phyloP scores from a whole-genome alignment of 176 grass and related monocot species.

The Musa beccarii region DNA sequence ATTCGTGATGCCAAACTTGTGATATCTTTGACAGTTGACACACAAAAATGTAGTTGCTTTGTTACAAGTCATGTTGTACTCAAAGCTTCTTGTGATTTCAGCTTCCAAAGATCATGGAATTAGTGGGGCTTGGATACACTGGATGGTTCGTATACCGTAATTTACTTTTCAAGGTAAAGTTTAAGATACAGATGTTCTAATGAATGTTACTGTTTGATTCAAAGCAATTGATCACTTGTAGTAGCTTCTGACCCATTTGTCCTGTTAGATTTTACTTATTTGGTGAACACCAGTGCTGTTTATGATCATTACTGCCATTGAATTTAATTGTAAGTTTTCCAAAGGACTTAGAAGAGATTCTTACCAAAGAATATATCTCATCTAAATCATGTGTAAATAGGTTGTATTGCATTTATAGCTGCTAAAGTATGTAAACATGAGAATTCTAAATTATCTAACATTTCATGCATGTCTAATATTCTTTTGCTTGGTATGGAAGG shows the following conservation, averaged over 20 bases:
- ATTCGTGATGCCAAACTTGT: no score
- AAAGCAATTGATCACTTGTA: neutral
- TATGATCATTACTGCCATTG: neutral
- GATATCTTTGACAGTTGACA: no score
- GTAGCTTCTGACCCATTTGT: neutral
- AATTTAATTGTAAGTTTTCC: neutral
- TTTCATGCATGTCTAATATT: no score
- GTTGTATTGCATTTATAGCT: no score
- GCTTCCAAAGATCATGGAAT: constrained; percentile 90
- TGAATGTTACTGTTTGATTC: neutral
- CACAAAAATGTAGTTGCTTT: no score
- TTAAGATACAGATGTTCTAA: neutral
- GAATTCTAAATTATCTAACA: no score
- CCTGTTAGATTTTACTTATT: neutral
- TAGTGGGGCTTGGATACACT: constrained; percentile 92
- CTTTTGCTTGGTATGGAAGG: no score
- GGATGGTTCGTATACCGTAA: constrained; percentile 98
- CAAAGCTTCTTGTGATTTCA: constrained; percentile 25
- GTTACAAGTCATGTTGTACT: neutral
- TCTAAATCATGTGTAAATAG: neutral
- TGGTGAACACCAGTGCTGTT: neutral
- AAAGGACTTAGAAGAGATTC: neutral
- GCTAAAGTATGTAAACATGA: no score
- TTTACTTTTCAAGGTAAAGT: constrained; percentile 89
- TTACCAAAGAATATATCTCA: neutral